A percentile compares a stretch with the other conserved stretches of the same genome.
phyloP scores from a whole-genome alignment of 805 yeast genomes.

The Sugiyamaella floridensis region DNA sequence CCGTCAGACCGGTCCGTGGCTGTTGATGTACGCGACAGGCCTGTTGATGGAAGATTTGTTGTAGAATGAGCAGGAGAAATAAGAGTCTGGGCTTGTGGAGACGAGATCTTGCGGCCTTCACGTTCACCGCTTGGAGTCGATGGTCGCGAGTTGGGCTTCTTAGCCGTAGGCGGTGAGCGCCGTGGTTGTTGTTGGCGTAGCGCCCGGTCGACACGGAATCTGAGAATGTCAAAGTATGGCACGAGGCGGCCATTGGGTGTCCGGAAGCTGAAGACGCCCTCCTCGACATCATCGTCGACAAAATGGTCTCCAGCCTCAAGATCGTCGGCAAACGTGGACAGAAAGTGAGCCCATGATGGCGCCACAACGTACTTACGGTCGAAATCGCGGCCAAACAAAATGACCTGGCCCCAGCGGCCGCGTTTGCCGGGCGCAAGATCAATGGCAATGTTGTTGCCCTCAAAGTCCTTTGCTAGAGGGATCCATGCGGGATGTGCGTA shows the following conservation, averaged over 20 bases:
- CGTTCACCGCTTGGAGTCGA: slow-evolving; percentile 4
- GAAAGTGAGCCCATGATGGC: slow-evolving; percentile 81
- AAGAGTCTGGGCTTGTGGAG: slow-evolving; percentile 4
- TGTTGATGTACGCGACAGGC: slow-evolving; percentile 4
- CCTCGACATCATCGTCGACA: slow-evolving; percentile 58
- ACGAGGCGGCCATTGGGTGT: slow-evolving; percentile 70
- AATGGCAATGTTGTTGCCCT: slow-evolving; percentile 86
- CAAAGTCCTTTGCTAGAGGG: slow-evolving; percentile 79
- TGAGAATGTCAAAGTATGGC: slow-evolving; percentile 53
- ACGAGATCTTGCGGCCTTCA: slow-evolving; percentile 6
- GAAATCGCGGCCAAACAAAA: slow-evolving; percentile 87
- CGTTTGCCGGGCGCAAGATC: slow-evolving; percentile 77
- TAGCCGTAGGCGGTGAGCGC: background rate
- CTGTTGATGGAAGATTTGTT: slow-evolving; percentile 13
- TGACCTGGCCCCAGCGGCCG: slow-evolving; percentile 87
- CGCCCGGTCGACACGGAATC: slow-evolving; percentile 36
- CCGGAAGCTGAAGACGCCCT: slow-evolving; percentile 42
- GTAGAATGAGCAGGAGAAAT: slow-evolving; percentile 15
- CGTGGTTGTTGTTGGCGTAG: slow-evolving; percentile 13
- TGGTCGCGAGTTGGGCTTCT: slow-evolving; percentile 7
- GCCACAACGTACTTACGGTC: slow-evolving; percentile 86
- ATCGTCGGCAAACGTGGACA: slow-evolving; percentile 77
- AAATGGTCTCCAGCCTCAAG: slow-evolving; percentile 77
- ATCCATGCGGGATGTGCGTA: slow-evolving; percentile 93
- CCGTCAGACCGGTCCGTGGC: background rate